Conservation (phyloP, 1,284 basidiomycete species). For the Earliella scabrosa region DNA sequence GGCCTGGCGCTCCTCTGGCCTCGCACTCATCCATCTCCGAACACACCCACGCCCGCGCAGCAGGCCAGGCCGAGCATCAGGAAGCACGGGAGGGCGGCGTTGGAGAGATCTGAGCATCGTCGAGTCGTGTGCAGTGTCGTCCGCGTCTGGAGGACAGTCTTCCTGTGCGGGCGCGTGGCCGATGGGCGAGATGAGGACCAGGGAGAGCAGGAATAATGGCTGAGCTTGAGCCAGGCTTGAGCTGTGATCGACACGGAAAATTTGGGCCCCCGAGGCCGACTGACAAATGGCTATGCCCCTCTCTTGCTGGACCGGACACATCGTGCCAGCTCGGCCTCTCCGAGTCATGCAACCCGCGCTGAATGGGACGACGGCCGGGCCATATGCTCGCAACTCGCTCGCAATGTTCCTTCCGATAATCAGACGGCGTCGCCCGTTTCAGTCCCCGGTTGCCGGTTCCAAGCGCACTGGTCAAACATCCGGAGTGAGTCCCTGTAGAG, state of each 20-base stretch:
- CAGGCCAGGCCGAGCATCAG: neutral
- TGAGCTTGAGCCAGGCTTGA: neutral
- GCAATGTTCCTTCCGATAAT: neutral
- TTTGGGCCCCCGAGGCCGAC: neutral
- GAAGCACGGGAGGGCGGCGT: conserved; percentile 2
- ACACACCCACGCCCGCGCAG: conserved; percentile 11
- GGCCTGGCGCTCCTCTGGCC: conserved; percentile 23
- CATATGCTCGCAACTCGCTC: neutral
- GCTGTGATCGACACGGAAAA: neutral
- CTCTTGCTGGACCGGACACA: neutral
- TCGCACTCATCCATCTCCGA: conserved; percentile 34
- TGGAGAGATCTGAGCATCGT: conserved; percentile 13
- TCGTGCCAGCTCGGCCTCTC: neutral
- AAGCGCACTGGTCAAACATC: neutral
- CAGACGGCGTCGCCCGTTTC: neutral
- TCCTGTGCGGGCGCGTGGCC: neutral
- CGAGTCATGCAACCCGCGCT: neutral
- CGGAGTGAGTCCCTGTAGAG: neutral
- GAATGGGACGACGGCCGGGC: neutral
- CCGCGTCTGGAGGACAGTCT: neutral
- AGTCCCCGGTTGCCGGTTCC: neutral
- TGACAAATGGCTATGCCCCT: neutral
- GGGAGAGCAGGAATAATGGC: neutral
- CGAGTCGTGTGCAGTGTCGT: neutral
- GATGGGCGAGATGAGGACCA: neutral